Evolutionary conservation across 768 basidiomycete genomes (phyloP), one percentile per base, ranked within the genome.

Genomic region (Dentipellis fragilis): DNA sequence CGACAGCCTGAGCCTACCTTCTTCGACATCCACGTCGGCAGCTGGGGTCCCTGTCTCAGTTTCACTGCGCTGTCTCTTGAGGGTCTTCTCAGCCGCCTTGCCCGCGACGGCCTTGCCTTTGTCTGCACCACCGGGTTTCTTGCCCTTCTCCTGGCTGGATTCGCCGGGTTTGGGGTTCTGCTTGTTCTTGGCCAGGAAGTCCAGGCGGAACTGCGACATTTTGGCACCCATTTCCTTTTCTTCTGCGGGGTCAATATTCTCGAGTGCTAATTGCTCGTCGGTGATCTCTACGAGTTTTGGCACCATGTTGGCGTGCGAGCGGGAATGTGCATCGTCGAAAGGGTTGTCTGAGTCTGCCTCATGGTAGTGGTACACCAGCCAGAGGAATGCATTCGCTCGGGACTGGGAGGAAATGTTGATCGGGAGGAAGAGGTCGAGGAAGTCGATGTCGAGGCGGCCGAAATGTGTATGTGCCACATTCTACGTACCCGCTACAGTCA

Each of bases 331-430:
- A 50, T 69, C 66, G 22, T 66, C 61, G 61, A 75, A 77, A 1
- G 75, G 71, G 53, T 77, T 77, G 29, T 54, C 56, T 1, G 61
- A 54, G 9, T 67, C 60, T 16, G 62, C 61, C 61, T 80, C 77
- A 61, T 77, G 70, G 62, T 77, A 76, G 59, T 75, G 74, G 62
- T 71, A 75, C 51, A 75, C 64, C 23, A 79, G 67, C 71, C 74
- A 75, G 23, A 80, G 73, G 59, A 80, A 74, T 4, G 73, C 75
- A 11, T 64, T 67, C 0, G 77, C 76, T 14, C 77, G 73, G 38
- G 72, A 69, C 10, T 55, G 58, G 7, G 76, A 74, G 3, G 76
- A 71, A 39, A 74, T 57, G 37, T 66, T 58, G 38, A 71, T 66
- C 6, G 74, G 72, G 16, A 69, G 67, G 64, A 79, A 78, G 55